Evolutionary conservation across 345 rosid genomes (phyloP).

Genomic region (Corymbia maculata): DNA sequence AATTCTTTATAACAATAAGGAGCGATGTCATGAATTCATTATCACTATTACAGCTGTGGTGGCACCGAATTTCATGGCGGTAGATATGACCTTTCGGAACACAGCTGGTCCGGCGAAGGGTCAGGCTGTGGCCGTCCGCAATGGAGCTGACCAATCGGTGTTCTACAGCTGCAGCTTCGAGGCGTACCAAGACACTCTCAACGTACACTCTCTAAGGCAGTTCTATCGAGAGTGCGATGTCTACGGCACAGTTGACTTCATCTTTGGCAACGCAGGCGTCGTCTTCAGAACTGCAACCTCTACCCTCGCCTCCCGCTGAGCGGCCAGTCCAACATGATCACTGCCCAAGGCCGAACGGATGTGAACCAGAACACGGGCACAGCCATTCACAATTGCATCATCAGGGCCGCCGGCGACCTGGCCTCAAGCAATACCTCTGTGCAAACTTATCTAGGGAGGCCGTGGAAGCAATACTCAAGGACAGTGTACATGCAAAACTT

Average conservation of each 20-base stretch:
- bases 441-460: conserved; percentile 67
- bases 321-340: conserved; percentile 77
- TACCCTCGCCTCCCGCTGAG: conserved; percentile 59
- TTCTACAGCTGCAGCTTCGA: conserved; percentile 86
- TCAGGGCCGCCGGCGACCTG: conserved; percentile 54
- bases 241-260: conserved; percentile 83
- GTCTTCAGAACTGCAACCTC: conserved; percentile 70
- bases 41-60: conserved; percentile 45
- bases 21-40: not conserved
- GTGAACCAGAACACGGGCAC: conserved; percentile 83
- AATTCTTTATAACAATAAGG: not conserved
- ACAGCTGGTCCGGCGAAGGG: conserved; percentile 81
- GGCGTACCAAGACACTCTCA: conserved; percentile 83
- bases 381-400: conserved; percentile 52
- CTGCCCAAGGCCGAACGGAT: conserved; percentile 79
- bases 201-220: conserved; percentile 67
- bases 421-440: conserved; percentile 31
- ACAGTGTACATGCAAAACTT: conserved; percentile 55
- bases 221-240: conserved; percentile 82
- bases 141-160: conserved; percentile 61
- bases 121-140: conserved; percentile 80
- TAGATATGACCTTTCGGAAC: conserved; percentile 69
- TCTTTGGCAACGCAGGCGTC: conserved; percentile 89
- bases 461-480: conserved; percentile 87
- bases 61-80: conserved; percentile 72